Percentiles rank a stretch among this genome's conserved stretches.
These are phyloP conservation scores for Myrica gale DNA, from an alignment of 306 rosid genomes.

Conservation along the genomic window DNA sequence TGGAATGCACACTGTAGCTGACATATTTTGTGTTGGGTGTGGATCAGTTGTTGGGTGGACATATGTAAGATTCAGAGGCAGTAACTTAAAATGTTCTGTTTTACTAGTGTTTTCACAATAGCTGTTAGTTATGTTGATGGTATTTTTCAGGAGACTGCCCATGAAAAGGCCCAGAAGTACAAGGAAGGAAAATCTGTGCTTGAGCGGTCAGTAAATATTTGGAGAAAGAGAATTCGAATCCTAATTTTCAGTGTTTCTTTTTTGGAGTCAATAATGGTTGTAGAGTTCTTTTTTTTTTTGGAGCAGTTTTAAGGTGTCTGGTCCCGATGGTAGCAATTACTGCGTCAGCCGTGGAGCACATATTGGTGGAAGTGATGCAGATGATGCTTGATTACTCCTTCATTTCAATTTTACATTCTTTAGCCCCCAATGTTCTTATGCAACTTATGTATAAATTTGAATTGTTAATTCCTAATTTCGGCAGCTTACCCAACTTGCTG, in stretches of 20 bases:
- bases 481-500: constrained; percentile 29
- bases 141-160: constrained; percentile 54
- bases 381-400: constrained; percentile 50
- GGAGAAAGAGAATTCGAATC: constrained; percentile 27
- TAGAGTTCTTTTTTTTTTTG: constrained; percentile 31
- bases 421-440: constrained; percentile 37
- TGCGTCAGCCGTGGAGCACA: constrained; percentile 68
- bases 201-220: constrained; percentile 58
- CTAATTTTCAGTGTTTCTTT: constrained; percentile 4
- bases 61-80: constrained; percentile 69
- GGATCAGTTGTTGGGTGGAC: constrained; percentile 91
- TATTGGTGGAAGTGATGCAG: constrained; percentile 80
- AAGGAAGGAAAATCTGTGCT: constrained; percentile 70
- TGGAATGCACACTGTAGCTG: constrained; percentile 83
- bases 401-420: constrained; percentile 56
- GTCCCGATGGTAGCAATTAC: constrained; percentile 80
- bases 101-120: constrained; percentile 22
- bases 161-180: constrained; percentile 62
- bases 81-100: constrained; percentile 25
- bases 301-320: constrained; percentile 63
- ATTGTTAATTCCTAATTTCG: constrained; percentile 32
- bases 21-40: constrained; percentile 89
- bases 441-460: constrained; percentile 34
- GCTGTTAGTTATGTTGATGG: constrained; percentile 36
- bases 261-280: constrained; percentile 19